Conservation (phyloP, 805 yeast genomes). For the Saccharomycopsis microspora region DNA sequence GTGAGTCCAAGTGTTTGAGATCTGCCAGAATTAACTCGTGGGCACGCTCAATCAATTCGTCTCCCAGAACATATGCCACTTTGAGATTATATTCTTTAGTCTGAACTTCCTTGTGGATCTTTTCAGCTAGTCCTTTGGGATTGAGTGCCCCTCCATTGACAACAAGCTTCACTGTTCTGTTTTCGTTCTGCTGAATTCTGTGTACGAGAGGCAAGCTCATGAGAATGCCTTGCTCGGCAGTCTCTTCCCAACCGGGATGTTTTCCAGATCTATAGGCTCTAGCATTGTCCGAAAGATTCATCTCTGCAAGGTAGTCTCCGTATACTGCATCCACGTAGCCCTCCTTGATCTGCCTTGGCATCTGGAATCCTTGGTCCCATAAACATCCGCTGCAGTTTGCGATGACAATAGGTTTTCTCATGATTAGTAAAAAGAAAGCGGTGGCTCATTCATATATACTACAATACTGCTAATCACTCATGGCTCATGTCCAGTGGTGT, state of each 20-base stretch:
- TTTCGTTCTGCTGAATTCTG: slow-evolving; percentile 2
- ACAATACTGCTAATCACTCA: too few relatives aligned
- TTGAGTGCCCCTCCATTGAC: slow-evolving; percentile 19
- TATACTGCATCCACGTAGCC: slow-evolving; percentile 20
- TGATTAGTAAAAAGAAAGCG: background rate
- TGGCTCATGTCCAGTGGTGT: too few relatives aligned
- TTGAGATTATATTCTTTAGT: slow-evolving; percentile 12
- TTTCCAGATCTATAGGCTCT: slow-evolving; percentile 10
- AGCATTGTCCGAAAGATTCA: slow-evolving; percentile 16
- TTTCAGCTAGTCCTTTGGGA: slow-evolving; percentile 18
- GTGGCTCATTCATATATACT: too few relatives aligned
- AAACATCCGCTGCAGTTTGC: slow-evolving; percentile 12
- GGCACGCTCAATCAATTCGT: slow-evolving; percentile 12
- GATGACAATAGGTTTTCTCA: slow-evolving; percentile 10
- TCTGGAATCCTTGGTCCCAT: slow-evolving; percentile 10
- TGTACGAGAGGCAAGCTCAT: slow-evolving; percentile 2
- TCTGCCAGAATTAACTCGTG: slow-evolving; percentile 11
- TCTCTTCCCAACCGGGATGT: slow-evolving; percentile 15
- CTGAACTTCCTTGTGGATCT: slow-evolving; percentile 5
- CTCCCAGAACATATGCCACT: slow-evolving; percentile 19
- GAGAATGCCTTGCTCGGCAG: slow-evolving; percentile 12
- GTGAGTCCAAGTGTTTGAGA: slow-evolving; percentile 13
- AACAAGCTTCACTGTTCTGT: slow-evolving; percentile 16
- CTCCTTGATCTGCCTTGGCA: slow-evolving; percentile 8
- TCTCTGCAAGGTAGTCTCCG: slow-evolving; percentile 24